phyloP scores from a whole-genome alignment of 306 rosid genomes.

The Medicago lupulina region DNA sequence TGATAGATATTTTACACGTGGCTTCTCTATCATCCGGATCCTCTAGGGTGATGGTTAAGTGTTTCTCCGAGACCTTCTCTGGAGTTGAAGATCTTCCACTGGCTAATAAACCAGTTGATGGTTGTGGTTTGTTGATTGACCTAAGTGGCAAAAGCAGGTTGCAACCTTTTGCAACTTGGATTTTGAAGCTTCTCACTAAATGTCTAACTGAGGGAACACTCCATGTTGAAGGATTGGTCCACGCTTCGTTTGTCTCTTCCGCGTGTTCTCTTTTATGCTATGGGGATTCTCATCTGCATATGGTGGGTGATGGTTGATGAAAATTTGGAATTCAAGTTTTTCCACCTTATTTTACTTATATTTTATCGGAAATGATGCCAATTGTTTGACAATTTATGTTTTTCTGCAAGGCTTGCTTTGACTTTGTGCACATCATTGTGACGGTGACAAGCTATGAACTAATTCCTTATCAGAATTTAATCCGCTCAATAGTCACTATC shows the following conservation, averaged over 20 bases:
- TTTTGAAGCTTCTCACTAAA: constrained; percentile 73
- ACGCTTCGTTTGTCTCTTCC: constrained; percentile 65
- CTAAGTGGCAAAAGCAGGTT: constrained; percentile 65
- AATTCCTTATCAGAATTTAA: constrained; percentile 74
- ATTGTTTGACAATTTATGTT: constrained; percentile 46
- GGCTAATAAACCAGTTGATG: constrained; percentile 61
- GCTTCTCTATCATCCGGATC: constrained; percentile 56
- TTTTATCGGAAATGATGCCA: constrained; percentile 5
- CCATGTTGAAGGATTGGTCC: constrained; percentile 80
- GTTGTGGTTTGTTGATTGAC: constrained; percentile 71
- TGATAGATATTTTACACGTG: constrained; percentile 66
- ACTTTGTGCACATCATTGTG: constrained; percentile 65
- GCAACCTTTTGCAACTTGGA: constrained; percentile 87
- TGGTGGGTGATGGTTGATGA: constrained; percentile 61
- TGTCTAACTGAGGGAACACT: constrained; percentile 88
- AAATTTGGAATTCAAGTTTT: constrained; percentile 23
- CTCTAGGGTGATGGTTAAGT: constrained; percentile 58
- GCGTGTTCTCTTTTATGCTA: constrained; percentile 82
- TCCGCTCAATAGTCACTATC: constrained; percentile 70
- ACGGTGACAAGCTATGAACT: constrained; percentile 63
- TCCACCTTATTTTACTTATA: constrained; percentile 9
- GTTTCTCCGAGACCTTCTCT: constrained; percentile 63
- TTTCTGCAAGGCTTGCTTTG: constrained; percentile 88
- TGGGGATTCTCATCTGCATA: constrained; percentile 82
- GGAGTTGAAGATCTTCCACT: constrained; percentile 71